Evolutionary conservation across 768 basidiomycete genomes (phyloP), one percentile per base, ranked within the genome.

Genomic region (Agrocybe chaxingu): DNA sequence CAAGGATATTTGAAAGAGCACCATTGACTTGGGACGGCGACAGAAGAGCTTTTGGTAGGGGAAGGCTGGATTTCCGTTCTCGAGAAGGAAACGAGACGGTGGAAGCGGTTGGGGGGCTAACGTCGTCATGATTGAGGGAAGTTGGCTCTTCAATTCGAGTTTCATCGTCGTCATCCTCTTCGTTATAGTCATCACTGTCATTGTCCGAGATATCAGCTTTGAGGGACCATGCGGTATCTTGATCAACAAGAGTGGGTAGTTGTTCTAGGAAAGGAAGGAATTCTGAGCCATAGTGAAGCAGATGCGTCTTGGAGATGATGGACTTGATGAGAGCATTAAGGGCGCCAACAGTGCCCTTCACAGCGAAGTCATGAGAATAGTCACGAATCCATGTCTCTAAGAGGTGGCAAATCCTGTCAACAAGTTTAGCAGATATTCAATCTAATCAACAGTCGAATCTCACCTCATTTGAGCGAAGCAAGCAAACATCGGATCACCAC

Each of bases 401-500:
- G 10, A 92, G 70, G 56, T 84, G 78, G 56, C 90, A 93, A 50
- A 93, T 89, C 64, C 91, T 93, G 55, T 12, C 24, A 12, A 37
- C 44, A 29, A 2, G 37, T 56, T 44, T 35, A 44, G 43, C 44
- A 44, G 13, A 42, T 30, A 53, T 38, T 45, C 19, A 12, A 16
- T 36, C 2, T 38, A 8, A 29, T 31, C 7, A 33, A 52, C 18
- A 32, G 4, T 34, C 42, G 42, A 53, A 9, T 11, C 58, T 39
- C 58, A 89, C 91, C 85, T 82, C 89, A 92, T 90, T 64, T 93
- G 91, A 6, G 88, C 89, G 66, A 85, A 92, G 58, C 84, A 87
- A 7, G 89, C 88, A 67, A 92, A 87, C 81, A 92, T 85, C 0
- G 87, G 86, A 70, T 93, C 89, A 6, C 82, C 81, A 9, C 79